Evolutionary conservation across 345 rosid species (phyloP), one percentile per base, ranked within the genome.

Genomic region (Ricinus communis): DNA sequence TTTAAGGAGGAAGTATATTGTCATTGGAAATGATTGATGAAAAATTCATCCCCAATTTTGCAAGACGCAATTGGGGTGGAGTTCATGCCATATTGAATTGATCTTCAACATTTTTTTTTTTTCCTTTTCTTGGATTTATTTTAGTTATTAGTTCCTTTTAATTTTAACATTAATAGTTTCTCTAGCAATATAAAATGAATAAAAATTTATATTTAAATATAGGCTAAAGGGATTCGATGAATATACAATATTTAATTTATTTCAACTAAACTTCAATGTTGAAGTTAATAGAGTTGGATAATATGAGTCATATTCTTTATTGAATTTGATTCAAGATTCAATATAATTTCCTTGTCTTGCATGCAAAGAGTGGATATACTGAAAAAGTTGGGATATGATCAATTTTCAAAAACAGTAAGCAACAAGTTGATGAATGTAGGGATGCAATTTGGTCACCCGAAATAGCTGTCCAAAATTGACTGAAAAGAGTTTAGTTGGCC

Each of bases 391-490:
- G 38, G 38, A 33, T 33, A 33, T 33, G 47, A 9, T 43, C 47
- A 43, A 43, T 60, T 33, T 31, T 11, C 5, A 53, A 53, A 8
- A 16, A 31, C 19, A 13, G 31, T 5, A 31, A 38, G n/a, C n/a
- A n/a, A 47, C 25, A 46, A 27, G 19, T 56, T 16, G 63, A 33
- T 19, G 12, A 4, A 45, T 30, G 16, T 15, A 33, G n/a, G 25
- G 24, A 8, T 13, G 50, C 31, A 46, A 40, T 55, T 6, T 18
- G 43, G 12, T 55, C 66, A 54, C 16, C 70, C 1, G 25, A 49
- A 63, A 8, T 21, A 28, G 81, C 71, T 58, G 72, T 65, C 65
- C 70, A 31, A 33, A 69, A 69, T 73, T 73, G 77, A 73, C 77
- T 41, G 4, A 0, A 19, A 19, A 47, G 71, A 9, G 30, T 58